phyloP scores from a whole-genome alignment of 1,284 basidiomycete species.

The Schizopora paradoxa region DNA sequence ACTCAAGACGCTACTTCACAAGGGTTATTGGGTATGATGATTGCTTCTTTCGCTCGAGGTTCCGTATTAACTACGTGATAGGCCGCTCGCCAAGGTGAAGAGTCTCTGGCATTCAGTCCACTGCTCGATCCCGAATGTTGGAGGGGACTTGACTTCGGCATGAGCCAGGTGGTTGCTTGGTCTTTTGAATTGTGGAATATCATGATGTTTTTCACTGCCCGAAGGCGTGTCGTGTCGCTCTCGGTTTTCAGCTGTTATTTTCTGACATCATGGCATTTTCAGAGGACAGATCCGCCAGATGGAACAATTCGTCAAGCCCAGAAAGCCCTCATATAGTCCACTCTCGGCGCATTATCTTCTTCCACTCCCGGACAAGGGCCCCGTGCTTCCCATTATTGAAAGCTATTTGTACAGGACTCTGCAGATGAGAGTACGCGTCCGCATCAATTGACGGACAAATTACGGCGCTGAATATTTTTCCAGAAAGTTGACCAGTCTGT shows the following conservation, averaged over 20 bases:
- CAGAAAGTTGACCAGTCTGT: slow-evolving; percentile 52
- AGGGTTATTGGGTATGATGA: slow-evolving; percentile 51
- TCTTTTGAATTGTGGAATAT: slow-evolving; percentile 72
- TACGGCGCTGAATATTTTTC: slow-evolving; percentile 3
- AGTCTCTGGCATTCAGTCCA: slow-evolving; percentile 53
- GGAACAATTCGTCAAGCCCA: slow-evolving; percentile 56
- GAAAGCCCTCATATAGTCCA: slow-evolving; percentile 36
- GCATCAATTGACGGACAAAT: slow-evolving; percentile 4
- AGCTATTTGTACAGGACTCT: slow-evolving; percentile 60
- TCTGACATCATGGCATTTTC: slow-evolving; percentile 14
- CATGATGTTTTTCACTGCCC: slow-evolving; percentile 57
- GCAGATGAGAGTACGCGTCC: slow-evolving; percentile 47
- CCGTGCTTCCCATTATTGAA: slow-evolving; percentile 45
- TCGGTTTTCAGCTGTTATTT: slow-evolving; percentile 3
- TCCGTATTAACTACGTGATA: slow-evolving; percentile 25
- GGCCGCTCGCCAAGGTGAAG: slow-evolving; percentile 65
- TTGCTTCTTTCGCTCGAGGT: neutral
- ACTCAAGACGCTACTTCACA: slow-evolving; percentile 55
- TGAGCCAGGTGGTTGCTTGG: slow-evolving; percentile 65
- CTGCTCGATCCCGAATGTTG: slow-evolving; percentile 67
- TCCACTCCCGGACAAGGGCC: slow-evolving; percentile 21
- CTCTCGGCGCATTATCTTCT: slow-evolving; percentile 11
- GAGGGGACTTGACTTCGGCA: slow-evolving; percentile 45
- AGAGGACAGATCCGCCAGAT: slow-evolving; percentile 62
- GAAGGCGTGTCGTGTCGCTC: slow-evolving; percentile 43